A percentile compares a stretch with the other conserved stretches of the same genome.
phyloP scores from a whole-genome alignment of 73 alveolate species.

The Durusdinium trenchii region DNA sequence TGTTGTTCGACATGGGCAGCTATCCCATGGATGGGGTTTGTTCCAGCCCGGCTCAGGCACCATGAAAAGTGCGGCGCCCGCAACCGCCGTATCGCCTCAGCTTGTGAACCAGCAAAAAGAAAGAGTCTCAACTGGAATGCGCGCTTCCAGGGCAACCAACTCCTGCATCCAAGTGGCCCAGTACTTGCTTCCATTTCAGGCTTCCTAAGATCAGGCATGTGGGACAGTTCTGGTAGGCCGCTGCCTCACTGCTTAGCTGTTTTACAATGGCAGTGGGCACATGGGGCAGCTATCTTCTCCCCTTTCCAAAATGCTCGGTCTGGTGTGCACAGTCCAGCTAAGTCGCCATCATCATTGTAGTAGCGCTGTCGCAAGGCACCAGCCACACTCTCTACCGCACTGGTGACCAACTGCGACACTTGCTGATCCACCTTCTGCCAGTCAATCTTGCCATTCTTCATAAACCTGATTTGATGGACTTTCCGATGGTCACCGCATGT shows the following conservation, averaged over 20 bases:
- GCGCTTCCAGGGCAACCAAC: too few species aligned
- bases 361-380: slow-evolving; percentile 66
- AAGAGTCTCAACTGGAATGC: background rate
- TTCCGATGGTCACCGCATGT: too few species aligned
- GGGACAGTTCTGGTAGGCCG: background rate
- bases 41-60: slow-evolving; percentile 20
- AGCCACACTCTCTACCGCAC: slow-evolving; percentile 62
- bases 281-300: background rate
- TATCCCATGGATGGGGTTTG: background rate
- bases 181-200: slow-evolving; percentile 73
- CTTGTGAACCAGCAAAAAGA: background rate
- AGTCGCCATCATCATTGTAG: slow-evolving; percentile 42
- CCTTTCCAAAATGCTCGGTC: background rate
- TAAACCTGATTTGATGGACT: slow-evolving; percentile 1
- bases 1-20: too few species aligned
- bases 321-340: background rate
- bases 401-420: slow-evolving; percentile 16
- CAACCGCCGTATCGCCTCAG: slow-evolving; percentile 88
- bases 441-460: slow-evolving; percentile 55
- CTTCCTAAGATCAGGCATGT: slow-evolving; percentile 28
- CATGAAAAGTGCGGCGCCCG: slow-evolving; percentile 64
- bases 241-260: slow-evolving; percentile 50
- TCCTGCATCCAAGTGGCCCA: slow-evolving; percentile 27
- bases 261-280: background rate
- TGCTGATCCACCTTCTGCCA: slow-evolving; percentile 50